phyloP scores from a whole-genome alignment of 441 rosid species.

The Populus hybrid region DNA sequence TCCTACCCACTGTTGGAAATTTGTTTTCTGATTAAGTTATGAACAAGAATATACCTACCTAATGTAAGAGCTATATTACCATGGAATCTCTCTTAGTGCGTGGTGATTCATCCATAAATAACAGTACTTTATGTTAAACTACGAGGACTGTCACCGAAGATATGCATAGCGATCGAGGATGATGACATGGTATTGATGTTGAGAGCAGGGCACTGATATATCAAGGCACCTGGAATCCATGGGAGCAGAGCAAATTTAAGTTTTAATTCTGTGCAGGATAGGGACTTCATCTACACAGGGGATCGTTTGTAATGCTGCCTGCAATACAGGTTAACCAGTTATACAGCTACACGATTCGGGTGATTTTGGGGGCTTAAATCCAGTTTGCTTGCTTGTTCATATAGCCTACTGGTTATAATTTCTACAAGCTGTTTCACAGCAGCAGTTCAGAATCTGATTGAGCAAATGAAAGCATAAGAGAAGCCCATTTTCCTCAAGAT shows the following conservation, averaged over 20 bases:
- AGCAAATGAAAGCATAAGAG: background rate
- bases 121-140: background rate
- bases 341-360: background rate
- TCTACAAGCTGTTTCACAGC: background rate
- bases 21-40: background rate
- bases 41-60: background rate
- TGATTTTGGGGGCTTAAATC: background rate
- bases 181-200: background rate
- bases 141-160: background rate
- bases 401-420: background rate
- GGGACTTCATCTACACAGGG: no score
- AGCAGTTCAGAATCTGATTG: background rate
- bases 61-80: background rate
- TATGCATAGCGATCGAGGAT: background rate
- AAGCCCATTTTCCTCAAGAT: background rate
- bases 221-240: background rate
- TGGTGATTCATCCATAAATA: slow-evolving; percentile 3
- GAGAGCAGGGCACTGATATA: background rate
- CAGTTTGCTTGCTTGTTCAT: background rate
- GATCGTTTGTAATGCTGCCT: background rate
- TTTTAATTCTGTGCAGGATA: background rate
- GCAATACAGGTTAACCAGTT: background rate
- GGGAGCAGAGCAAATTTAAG: background rate
- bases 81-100: slow-evolving; percentile 9
- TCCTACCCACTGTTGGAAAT: background rate